Percentiles rank a stretch among this genome's conserved stretches.
Evolutionary conservation across 176 grass and related monocot species (phyloP).

Genomic region (Ananas comosus): DNA sequence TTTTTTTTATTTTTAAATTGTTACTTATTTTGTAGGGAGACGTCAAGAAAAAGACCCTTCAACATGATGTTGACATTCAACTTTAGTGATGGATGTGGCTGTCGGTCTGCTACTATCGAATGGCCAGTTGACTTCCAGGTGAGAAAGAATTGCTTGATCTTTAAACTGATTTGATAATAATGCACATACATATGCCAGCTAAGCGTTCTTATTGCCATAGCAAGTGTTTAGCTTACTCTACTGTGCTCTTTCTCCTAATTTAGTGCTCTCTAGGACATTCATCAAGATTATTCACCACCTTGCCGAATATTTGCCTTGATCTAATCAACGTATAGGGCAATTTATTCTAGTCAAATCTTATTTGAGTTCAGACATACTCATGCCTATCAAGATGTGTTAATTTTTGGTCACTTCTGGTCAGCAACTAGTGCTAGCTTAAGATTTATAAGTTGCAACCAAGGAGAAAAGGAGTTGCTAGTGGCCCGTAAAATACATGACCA

Average conservation of each 20-base stretch:
- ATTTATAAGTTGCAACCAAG: no score
- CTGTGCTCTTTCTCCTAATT: neutral
- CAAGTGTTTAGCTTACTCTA: neutral
- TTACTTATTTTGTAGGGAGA: slow-evolving; percentile 61
- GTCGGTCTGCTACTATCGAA: slow-evolving; percentile 50
- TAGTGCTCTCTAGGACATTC: neutral
- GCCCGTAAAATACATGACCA: no score
- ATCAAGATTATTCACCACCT: neutral
- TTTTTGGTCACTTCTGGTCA: no score
- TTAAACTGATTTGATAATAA: slow-evolving; percentile 3
- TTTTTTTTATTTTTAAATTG: slow-evolving; percentile 20
- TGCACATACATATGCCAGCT: neutral
- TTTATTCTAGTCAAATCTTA: neutral
- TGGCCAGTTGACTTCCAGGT: slow-evolving; percentile 80
- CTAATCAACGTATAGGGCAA: neutral
- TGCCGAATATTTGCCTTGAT: neutral
- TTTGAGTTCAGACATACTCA: neutral
- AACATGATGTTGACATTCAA: slow-evolving; percentile 73
- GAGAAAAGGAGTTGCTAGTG: no score
- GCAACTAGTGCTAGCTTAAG: no score
- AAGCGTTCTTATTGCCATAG: neutral
- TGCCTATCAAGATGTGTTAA: neutral
- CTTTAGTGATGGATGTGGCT: slow-evolving; percentile 76
- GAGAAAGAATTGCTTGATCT: slow-evolving; percentile 17
- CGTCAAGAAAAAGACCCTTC: slow-evolving; percentile 56